A percentile compares a stretch with the other conserved stretches of the same genome.
Conservation (phyloP, 345 rosid genomes). For the Rubroshorea leprosula region DNA sequence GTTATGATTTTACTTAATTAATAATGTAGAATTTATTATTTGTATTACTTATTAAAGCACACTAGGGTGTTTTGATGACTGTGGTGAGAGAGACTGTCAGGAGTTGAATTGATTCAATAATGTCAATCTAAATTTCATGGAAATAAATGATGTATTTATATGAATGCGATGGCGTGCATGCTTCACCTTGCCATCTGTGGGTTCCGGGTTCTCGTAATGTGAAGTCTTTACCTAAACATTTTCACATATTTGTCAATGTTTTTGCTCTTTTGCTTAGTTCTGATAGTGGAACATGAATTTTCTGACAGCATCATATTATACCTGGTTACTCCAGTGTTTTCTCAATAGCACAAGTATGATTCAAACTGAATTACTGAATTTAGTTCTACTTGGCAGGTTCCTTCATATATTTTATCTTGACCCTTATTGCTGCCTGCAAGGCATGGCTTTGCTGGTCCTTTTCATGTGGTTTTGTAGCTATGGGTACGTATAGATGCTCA, state of each 20-base stretch:
- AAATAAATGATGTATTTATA: background rate
- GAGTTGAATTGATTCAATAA: background rate
- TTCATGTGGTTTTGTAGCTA: constrained; percentile 55
- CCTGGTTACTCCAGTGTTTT: too few species aligned
- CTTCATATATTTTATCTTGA: constrained; percentile 38
- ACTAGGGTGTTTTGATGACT: background rate
- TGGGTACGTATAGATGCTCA: constrained; percentile 39
- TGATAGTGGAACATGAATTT: too few species aligned
- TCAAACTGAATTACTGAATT: constrained; percentile 7
- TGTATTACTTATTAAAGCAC: background rate
- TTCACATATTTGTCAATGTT: too few species aligned
- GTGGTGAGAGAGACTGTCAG: too few species aligned
- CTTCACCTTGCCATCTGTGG: too few species aligned
- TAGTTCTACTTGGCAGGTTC: constrained; percentile 39
- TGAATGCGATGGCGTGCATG: too few species aligned
- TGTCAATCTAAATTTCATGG: background rate
- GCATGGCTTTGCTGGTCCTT: constrained; percentile 56
- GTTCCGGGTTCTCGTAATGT: too few species aligned
- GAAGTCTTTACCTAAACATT: too few species aligned
- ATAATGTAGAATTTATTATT: background rate
- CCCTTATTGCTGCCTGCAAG: constrained; percentile 41
- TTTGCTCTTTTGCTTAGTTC: too few species aligned
- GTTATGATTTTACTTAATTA: background rate
- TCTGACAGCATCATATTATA: too few species aligned
- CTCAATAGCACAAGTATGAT: too few species aligned